Evolutionary conservation across 2,329 filamentous ascomycete species (phyloP), one percentile per base, ranked within the genome.

Genomic region (Penicillium sp.): DNA sequence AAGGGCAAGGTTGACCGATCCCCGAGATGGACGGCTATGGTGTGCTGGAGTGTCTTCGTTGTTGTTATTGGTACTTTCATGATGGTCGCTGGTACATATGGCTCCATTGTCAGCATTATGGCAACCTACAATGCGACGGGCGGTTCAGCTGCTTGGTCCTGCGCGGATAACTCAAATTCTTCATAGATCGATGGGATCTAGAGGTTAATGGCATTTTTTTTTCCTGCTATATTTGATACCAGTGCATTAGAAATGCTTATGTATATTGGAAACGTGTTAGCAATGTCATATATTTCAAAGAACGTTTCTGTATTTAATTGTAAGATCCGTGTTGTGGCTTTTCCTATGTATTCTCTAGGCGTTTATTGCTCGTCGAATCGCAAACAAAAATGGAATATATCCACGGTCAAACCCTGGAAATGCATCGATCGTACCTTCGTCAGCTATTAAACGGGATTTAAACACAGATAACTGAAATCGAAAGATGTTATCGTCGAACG

Each of bases 51-150:
- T 47, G 38, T 51, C 1, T 78, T 76, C 38, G 68, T 79, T 16
- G 68, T 79, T 19, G 45, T 71, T 2, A 56, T 63, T 0, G 77
- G 76, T 5, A 69, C 60, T 0, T 80, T 80, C 57, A 59, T 79
- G 19, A 79, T 75, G 68, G 59, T 80, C 44, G 75, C 68, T 4
- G 79, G 78, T 0, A 79, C 77, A 0, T 80, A 80, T 45, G 78
- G 76, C 0, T 76, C 76, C 0, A 64, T 81, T 2, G 69, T 78
- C 8, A 70, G 64, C 1, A 76, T 78, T 44, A 72, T 76, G 5
- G 66, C 74, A 5, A 68, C 67, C 1, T 78, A 79, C 50, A 65
- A 66, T 21, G 58, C 58, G 5, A 67, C 66, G 3, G 75, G 73
- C 1, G 75, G 74, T 0, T 73, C 74, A 0, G 61, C 65, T 6